Evolutionary conservation across 192 early-diverging fungal species (phyloP), one percentile per base, ranked within the genome.

Genomic region (Bifiguratus adelaidae): DNA sequence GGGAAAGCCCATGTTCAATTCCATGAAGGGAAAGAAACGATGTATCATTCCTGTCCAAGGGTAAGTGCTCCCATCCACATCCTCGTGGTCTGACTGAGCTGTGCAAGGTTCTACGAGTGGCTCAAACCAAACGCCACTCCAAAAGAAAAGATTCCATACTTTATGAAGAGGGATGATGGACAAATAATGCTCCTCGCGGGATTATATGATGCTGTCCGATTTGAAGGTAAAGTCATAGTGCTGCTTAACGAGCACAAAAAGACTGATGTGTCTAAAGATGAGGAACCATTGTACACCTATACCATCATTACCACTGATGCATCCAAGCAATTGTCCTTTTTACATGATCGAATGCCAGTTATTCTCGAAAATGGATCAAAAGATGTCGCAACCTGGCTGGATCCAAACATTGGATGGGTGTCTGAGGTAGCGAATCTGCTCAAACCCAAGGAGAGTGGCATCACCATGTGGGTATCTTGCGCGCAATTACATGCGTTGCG

Each of bases 301-400:
- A 68, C 67, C 1, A 75, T 75, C 23, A 58, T 78, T 22, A 78
- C 76, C 18, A 78, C 76, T 1, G 53, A 50, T 3, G 41, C 66
- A 0, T 70, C 73, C 0, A 38, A 44, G 2, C 49, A 53, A 7
- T 44, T 78, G 6, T 50, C 55, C n/a, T 73, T 61, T 49, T 33
- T 78, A 1, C 76, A 78, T 37, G 60, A 70, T 26, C 67, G 76
- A 2, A 78, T 78, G 76, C 76, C 76, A 12, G 73, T 73, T 15
- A 71, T 78, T 41, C 48, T 75, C 2, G 68, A 78, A 18, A 26
- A 55, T 19, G 54, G 46, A 8, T 53, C 37, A 7, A 47, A 65
- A 30, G 67, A 64, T 35, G 47, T 73, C 11, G 28, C 53, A 9
- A 27, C 43, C 11, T 78, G 76, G 76, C 48, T 78, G n/a, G 67